These are phyloP conservation scores for Backusella psychrophila DNA, from an alignment of 192 early-diverging fungal species.

Conservation along the genomic window DNA sequence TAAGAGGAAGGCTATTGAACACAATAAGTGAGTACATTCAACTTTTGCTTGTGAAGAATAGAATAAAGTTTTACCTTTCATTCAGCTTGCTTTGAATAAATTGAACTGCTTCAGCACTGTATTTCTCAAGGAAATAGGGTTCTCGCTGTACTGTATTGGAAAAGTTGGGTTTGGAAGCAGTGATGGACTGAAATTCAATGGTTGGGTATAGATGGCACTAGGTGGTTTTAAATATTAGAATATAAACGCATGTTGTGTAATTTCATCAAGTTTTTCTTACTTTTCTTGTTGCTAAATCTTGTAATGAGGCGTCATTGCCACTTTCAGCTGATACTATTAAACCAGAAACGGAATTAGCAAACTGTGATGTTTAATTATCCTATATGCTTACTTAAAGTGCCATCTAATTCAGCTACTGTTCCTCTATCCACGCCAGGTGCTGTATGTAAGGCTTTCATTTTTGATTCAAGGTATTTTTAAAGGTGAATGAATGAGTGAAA, in stretches of 20 bases:
- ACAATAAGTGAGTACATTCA: neutral
- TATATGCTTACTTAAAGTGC: neutral
- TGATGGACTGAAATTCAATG: neutral
- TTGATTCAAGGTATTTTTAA: neutral
- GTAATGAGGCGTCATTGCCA: neutral
- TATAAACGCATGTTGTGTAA: neutral
- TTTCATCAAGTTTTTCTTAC: neutral
- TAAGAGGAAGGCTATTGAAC: constrained; percentile 5
- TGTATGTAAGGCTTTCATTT: neutral
- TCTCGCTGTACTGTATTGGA: neutral
- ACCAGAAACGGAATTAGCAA: neutral
- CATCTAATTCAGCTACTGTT: constrained; percentile 8
- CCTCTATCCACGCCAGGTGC: neutral
- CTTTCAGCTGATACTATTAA: neutral
- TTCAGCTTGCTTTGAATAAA: neutral
- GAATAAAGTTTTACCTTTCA: neutral
- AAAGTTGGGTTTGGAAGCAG: neutral
- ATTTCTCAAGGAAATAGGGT: neutral
- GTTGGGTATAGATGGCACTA: constrained; percentile 11
- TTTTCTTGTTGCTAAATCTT: neutral
- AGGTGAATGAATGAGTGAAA: neutral
- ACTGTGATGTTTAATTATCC: neutral
- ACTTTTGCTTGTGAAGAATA: too few relatives aligned
- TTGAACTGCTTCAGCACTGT: neutral
- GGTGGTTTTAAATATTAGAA: neutral